phyloP scores from a whole-genome alignment of 2,329 filamentous ascomycete species.

The Lachnellula occidentalis region DNA sequence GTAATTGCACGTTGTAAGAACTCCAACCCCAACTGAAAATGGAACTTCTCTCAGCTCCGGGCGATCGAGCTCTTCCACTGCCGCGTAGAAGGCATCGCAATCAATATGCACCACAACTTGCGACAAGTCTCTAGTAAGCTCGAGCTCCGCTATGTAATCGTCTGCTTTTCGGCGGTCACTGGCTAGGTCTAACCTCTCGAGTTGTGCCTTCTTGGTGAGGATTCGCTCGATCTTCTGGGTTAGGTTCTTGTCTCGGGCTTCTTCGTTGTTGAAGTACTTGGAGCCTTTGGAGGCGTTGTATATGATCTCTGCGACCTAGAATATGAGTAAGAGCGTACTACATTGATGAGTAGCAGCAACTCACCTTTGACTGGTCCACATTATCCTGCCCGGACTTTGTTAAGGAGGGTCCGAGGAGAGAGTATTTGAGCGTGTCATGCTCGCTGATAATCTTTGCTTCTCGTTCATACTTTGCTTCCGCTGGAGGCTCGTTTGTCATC shows the following conservation, averaged over 20 bases:
- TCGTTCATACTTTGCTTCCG: conserved; percentile 7
- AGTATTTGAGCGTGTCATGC: conserved; percentile 76
- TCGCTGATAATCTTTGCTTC: conserved; percentile 7
- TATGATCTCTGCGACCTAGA: conserved; percentile 84
- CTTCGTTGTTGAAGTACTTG: conserved; percentile 92
- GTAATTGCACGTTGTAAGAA: conserved; percentile 74
- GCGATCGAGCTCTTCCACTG: conserved; percentile 78
- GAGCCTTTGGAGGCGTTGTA: conserved; percentile 95
- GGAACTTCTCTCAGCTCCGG: conserved; percentile 82
- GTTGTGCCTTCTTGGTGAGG: conserved; percentile 63
- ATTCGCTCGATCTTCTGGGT: conserved; percentile 84
- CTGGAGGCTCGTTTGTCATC: conserved; percentile 20
- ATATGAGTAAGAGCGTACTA: conserved; percentile 7
- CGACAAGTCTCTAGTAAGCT: conserved; percentile 71
- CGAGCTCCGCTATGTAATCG: conserved; percentile 73
- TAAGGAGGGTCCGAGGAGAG: conserved; percentile 80
- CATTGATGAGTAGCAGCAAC: neutral
- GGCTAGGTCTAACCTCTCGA: conserved; percentile 71
- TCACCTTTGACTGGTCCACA: conserved; percentile 83
- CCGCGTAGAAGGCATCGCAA: conserved; percentile 96
- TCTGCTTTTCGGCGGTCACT: conserved; percentile 72
- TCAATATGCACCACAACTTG: conserved; percentile 89
- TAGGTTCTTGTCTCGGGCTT: conserved; percentile 72
- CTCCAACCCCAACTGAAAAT: conserved; percentile 77
- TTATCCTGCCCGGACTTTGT: conserved; percentile 90